Base-by-base conservation (phyloP, 2,329 filamentous ascomycete species). In the Epichloe sylvatica region DNA sequence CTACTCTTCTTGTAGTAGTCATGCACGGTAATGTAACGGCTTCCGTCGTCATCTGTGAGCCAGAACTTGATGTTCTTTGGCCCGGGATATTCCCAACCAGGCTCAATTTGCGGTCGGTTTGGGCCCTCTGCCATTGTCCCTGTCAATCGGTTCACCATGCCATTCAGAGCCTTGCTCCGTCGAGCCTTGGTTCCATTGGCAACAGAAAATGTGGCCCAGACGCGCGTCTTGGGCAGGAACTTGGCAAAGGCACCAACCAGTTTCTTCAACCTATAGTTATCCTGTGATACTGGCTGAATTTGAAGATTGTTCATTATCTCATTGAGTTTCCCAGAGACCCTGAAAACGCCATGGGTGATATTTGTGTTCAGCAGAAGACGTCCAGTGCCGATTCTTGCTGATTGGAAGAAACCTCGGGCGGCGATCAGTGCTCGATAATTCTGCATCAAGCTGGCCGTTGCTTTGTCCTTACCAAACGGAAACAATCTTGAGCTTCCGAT, bases 351-450 rank as follows among this genome's bases (percentile, higher is more conserved):
- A 53, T 78, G 71, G 0, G 73, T 72, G 9, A 77, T 71, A 50
- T 80, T 79, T 44, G 68, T 66, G 52, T 80, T 80, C 25, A 80
- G 62, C 0, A 80, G 66, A 1, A 80, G 56, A 0, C 74, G 67
- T 2, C 74, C 75, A 0, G 76, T 80, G 0, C 71, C 71, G 0
- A 75, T 64, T 5, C 76, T 73, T 3, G 72, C 67, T 34, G 75
- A 78, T 56, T 77, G 73, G 50, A 78, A 78, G 55, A 74, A 78
- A 1, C 77, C 77, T 15, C 76, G 70, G 1, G 73, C 62, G 33
- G 74, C 68, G 7, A 64, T 42, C 19, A 74, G 63, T 7, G 63
- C 56, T 11, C 62, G 62, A 0, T 56, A 57, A 0, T 64, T 60
- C 5, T 49, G 39, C 5, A 57, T 57, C 4, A 73, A 55, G 0